phyloP scores from a whole-genome alignment of 2,329 filamentous ascomycete genomes.

The Phoma sp. region DNA sequence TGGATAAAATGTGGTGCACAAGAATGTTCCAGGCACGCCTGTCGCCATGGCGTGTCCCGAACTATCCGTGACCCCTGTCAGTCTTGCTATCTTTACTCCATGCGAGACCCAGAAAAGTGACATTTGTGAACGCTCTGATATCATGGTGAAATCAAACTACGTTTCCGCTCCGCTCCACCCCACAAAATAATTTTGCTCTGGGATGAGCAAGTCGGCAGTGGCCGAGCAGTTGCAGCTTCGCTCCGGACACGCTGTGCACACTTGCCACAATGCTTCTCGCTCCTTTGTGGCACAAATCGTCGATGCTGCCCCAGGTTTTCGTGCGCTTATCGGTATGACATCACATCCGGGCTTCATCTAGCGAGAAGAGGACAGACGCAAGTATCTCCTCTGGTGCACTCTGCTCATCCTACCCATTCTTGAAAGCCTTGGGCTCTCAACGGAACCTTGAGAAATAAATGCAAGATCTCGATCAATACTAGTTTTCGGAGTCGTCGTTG shows the following conservation, averaged over 20 bases:
- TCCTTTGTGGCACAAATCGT: neutral
- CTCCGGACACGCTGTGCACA: neutral
- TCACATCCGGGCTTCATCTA: neutral
- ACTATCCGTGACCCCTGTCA: conserved; percentile 11
- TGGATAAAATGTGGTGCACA: neutral
- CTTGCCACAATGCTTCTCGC: neutral
- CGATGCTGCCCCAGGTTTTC: conserved; percentile 2
- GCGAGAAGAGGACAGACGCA: neutral
- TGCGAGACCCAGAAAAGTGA: neutral
- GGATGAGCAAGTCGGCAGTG: neutral
- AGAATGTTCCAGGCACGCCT: conserved; percentile 6
- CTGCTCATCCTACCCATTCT: conserved; percentile 7
- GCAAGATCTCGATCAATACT: neutral
- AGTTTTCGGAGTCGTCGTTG: neutral
- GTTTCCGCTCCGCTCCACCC: neutral
- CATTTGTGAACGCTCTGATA: conserved; percentile 9
- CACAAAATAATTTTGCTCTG: neutral
- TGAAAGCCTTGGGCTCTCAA: neutral
- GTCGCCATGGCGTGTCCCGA: conserved; percentile 7
- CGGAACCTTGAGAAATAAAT: neutral
- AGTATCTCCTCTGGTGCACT: conserved; percentile 3
- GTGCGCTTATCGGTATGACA: conserved; percentile 14
- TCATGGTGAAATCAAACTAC: conserved; percentile 10
- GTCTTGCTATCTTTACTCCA: neutral
- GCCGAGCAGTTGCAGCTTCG: neutral